phyloP scores from a whole-genome alignment of 192 early-diverging fungal species.

The Linnemannia exigua region DNA sequence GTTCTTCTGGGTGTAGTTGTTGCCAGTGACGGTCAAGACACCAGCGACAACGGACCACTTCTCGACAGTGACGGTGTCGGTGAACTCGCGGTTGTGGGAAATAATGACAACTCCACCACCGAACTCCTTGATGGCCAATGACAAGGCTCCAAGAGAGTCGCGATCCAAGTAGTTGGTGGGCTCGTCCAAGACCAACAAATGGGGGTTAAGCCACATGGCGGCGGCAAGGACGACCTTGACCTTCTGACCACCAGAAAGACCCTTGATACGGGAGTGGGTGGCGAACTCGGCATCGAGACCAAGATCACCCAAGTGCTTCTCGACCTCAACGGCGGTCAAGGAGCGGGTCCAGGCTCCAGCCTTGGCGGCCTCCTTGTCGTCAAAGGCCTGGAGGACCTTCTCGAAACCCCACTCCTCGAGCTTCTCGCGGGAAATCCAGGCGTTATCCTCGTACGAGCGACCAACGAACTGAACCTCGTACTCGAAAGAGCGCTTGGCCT shows the following conservation, averaged over 20 bases:
- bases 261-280: slow-evolving; percentile 77
- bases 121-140: slow-evolving; percentile 80
- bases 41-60: slow-evolving; percentile 82
- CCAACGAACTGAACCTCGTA: slow-evolving; percentile 82
- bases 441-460: slow-evolving; percentile 81
- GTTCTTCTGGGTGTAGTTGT: slow-evolving; percentile 68
- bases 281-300: slow-evolving; percentile 85
- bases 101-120: slow-evolving; percentile 89
- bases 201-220: slow-evolving; percentile 91
- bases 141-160: slow-evolving; percentile 75
- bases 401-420: slow-evolving; percentile 82
- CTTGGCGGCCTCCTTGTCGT: slow-evolving; percentile 75
- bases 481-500: slow-evolving; percentile 75
- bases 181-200: slow-evolving; percentile 93
- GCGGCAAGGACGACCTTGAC: slow-evolving; percentile 90
- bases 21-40: slow-evolving; percentile 60
- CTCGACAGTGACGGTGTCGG: slow-evolving; percentile 78
- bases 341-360: slow-evolving; percentile 80
- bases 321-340: slow-evolving; percentile 77
- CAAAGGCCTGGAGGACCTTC: slow-evolving; percentile 74
- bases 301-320: slow-evolving; percentile 82
- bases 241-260: slow-evolving; percentile 86
- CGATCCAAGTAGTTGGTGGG: slow-evolving; percentile 84
- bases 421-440: slow-evolving; percentile 79
- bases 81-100: slow-evolving; percentile 89